Evolutionary conservation across 257 asterid species (phyloP), one percentile per base, ranked within the genome.

Genomic region (Phtheirospermum japonicum): DNA sequence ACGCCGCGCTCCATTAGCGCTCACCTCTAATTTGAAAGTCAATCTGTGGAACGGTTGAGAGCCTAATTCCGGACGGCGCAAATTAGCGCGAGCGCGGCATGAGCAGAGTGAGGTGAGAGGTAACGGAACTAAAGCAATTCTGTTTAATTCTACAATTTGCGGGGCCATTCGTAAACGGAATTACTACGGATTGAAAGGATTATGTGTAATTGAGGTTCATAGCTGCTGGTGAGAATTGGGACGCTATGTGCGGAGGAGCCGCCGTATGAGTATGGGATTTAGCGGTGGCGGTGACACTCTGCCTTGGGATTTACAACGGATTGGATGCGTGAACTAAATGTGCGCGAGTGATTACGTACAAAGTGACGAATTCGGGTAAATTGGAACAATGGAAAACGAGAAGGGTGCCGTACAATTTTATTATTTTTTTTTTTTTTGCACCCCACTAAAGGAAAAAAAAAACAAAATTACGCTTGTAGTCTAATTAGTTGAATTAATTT

Each of bases 111-210:
- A 74, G 59, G 88, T 63, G 69, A 79, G 65, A 54, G 87, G 73
- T 5, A 73, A 77, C 6, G 89, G 88, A 30, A 68, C 33, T 9
- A 82, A 12, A 32, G 77, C 85, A 75, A 82, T 68, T 54, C 78
- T 79, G 49, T 79, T 79, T 42, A 79, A 73, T 61, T 87, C 94
- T 32, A 76, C 70, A 7, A 67, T 48, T 32, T 73, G 82, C 64
- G 77, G 66, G 63, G 81, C 95, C 94, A 85, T 83, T 5, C 69
- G 58, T 67, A 73, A 56, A 64, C 28, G 68, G 58, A 48, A 16
- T 10, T 12, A 33, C 12, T 26, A 13, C 33, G 34, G 45, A 31
- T 20, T 13, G 11, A 32, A 14, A 46, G 61, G 49, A 31, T 28
- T 66, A 67, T 8, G 32, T 7, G 57, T 58, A 64, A 67, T 17